phyloP scores from a whole-genome alignment of 768 basidiomycete genomes.

The Mycena floridula region DNA sequence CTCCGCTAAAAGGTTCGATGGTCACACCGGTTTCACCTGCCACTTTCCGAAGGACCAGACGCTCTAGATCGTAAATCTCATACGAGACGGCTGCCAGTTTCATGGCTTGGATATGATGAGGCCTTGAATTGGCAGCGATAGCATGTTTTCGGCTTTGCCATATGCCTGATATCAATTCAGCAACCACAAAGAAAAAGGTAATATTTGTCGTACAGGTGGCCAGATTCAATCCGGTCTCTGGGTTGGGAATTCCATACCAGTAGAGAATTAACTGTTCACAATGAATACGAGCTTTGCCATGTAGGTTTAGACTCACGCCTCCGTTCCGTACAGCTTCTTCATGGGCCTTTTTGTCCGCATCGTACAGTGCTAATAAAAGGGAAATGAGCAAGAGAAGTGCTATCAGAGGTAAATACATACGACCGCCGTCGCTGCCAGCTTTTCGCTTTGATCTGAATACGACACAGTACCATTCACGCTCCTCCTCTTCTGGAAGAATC shows the following conservation, averaged over 20 bases:
- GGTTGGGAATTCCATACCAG: slow-evolving; percentile 88
- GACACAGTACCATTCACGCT: slow-evolving; percentile 89
- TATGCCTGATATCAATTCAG: no score
- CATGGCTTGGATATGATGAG: slow-evolving; percentile 81
- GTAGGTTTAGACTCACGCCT: slow-evolving; percentile 46
- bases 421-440: slow-evolving; percentile 58
- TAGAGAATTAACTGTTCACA: slow-evolving; percentile 69
- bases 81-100: slow-evolving; percentile 71
- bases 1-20: slow-evolving; percentile 54
- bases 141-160: slow-evolving; percentile 91
- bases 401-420: slow-evolving; percentile 33
- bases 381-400: background rate
- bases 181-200: no score
- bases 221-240: slow-evolving; percentile 74
- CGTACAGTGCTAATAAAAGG: slow-evolving; percentile 59
- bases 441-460: slow-evolving; percentile 80
- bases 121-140: slow-evolving; percentile 69
- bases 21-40: slow-evolving; percentile 50
- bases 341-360: slow-evolving; percentile 82
- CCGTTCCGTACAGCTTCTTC: slow-evolving; percentile 89
- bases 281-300: background rate
- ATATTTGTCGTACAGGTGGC: no score
- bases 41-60: slow-evolving; percentile 65
- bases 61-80: slow-evolving; percentile 72
- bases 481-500: slow-evolving; percentile 57